Base-by-base conservation (phyloP, 805 yeast species). In the Kazachstania taianensis region DNA sequence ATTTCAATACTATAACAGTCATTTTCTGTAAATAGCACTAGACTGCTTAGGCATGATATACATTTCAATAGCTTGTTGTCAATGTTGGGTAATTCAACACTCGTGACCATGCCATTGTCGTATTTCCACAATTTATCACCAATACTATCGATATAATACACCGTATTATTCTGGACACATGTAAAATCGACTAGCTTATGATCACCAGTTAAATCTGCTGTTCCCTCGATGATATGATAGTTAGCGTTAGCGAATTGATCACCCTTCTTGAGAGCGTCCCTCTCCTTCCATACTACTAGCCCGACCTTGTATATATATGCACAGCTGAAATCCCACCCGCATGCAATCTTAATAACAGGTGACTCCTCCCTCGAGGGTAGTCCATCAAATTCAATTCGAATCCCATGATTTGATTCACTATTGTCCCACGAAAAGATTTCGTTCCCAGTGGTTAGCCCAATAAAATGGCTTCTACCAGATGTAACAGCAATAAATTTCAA, bases 271-370 rank as follows among this genome's bases (percentile, higher is more conserved):
- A 63, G 23, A 2, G 59, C 44, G 3, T 47, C 47, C 30, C 70
- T 53, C 44, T 48, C 36, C 29, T 61, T 63, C 87, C 87, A 79
- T 13, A 72, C 64, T 0, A 77, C 65, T 18, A 81, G 52, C 0
- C 87, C 85, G 32, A 67, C 58, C 5, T 59, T 57, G 14, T 60
- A 60, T 2, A 75, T 55, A 32, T 66, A 61, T 15, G 72, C 72
- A 28, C 73, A 71, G 35, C 73, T 70, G 12, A 68, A 53, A 39
- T 70, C 67, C 89, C 89, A 81, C 0, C 89, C 92, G 13, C 83
- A 78, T 9, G 66, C 63, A 7, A 75, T 66, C 42, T 68, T 70
- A 19, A 63, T 38, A 8, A 72, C 63, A 8, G 64, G 62, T 22
- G 57, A 50, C 1, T 47, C 42, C 3, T 45, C 40, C 4, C 41